Evolutionary conservation across 148 eudicot species (phyloP).

Genomic region (Rheum nobile): DNA sequence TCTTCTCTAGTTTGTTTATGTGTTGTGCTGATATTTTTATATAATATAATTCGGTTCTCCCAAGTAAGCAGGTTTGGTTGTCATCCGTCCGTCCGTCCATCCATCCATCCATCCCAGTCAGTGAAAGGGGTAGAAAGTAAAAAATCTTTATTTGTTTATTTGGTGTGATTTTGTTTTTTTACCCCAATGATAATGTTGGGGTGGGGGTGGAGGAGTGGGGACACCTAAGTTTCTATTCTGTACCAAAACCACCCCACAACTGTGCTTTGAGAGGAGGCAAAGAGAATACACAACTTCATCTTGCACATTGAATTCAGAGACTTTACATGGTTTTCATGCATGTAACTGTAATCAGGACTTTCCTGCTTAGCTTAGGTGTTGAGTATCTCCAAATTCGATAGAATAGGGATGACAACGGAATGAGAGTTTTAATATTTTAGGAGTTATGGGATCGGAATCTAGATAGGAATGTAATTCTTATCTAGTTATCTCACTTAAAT

Average conservation of each 20-base stretch:
- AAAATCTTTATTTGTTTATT: not conserved
- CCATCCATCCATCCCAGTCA: slow-evolving; percentile 2
- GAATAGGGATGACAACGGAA: too few species aligned
- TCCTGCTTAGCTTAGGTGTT: not conserved
- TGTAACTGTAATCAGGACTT: not conserved
- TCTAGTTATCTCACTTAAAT: too few species aligned
- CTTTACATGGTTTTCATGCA: not conserved
- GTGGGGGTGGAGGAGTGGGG: not conserved
- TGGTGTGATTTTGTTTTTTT: not conserved
- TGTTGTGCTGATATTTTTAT: not conserved
- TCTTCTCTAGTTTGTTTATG: not conserved
- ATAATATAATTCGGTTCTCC: not conserved
- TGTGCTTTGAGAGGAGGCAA: not conserved
- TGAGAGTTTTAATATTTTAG: too few species aligned
- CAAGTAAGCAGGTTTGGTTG: slow-evolving; percentile 7
- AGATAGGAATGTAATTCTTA: too few species aligned
- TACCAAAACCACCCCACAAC: not conserved
- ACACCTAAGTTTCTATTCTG: slow-evolving; percentile 1
- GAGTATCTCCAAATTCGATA: not conserved
- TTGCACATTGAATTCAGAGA: not conserved
- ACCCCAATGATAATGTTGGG: not conserved
- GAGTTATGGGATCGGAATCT: too few species aligned
- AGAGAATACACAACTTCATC: not conserved
- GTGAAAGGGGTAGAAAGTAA: not conserved
- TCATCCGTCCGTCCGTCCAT: slow-evolving; percentile 2